Evolutionary conservation across 768 basidiomycete genomes (phyloP).

Genomic region (Pleurotus citrinopileatus): DNA sequence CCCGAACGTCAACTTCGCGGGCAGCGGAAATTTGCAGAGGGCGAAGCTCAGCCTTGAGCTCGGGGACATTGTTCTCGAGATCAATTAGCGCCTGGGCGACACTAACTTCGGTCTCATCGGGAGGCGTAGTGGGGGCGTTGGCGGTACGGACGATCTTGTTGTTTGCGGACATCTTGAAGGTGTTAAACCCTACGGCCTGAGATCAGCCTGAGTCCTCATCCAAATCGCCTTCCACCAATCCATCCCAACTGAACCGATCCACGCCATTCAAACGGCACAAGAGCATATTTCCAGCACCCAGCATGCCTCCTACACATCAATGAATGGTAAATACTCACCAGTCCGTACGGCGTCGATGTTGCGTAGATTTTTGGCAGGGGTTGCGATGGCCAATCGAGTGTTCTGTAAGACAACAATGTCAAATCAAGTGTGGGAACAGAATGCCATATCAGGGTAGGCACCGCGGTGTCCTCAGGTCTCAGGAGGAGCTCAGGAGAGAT

Average conservation of each 20-base stretch:
- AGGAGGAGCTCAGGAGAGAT: not conserved
- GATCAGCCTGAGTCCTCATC: slow-evolving; percentile 44
- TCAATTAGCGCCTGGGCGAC: slow-evolving; percentile 96
- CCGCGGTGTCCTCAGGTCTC: not conserved
- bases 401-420: not conserved
- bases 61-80: slow-evolving; percentile 97
- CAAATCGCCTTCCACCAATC: slow-evolving; percentile 22
- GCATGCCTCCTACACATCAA: not conserved
- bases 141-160: slow-evolving; percentile 94
- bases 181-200: slow-evolving; percentile 13
- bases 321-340: slow-evolving; percentile 5
- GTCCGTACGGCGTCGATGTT: slow-evolving; percentile 9
- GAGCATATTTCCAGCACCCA: not conserved
- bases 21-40: slow-evolving; percentile 97
- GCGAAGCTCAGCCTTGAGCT: slow-evolving; percentile 95
- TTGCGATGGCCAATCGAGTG: slow-evolving; percentile 1
- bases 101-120: slow-evolving; percentile 87
- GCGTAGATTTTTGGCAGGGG: slow-evolving; percentile 7
- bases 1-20: slow-evolving; percentile 98
- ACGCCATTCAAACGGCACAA: slow-evolving; percentile 15
- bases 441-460: not conserved
- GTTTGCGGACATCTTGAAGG: slow-evolving; percentile 68
- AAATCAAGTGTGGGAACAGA: not conserved
- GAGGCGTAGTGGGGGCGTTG: slow-evolving; percentile 86
- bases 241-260: slow-evolving; percentile 55